Conservation (phyloP, 441 rosid species). For the Geranium incanum region DNA sequence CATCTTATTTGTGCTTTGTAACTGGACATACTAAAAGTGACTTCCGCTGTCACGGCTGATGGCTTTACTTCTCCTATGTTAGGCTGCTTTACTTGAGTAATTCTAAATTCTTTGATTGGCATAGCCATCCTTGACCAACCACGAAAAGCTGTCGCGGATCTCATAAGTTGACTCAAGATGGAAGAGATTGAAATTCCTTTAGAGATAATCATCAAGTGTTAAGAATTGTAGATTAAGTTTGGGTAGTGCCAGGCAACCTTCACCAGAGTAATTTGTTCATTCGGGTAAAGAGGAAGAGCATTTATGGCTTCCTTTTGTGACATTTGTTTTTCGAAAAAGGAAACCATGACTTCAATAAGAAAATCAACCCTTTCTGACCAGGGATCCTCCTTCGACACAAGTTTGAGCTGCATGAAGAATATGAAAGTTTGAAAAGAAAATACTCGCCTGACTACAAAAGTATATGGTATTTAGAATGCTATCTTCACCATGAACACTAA, state of each 20-base stretch:
- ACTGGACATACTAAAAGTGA: constrained; percentile 85
- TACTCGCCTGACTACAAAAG: not conserved
- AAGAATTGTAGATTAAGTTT: constrained; percentile 93
- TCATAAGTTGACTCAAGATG: constrained; percentile 98
- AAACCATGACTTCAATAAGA: constrained; percentile 86
- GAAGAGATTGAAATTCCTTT: constrained; percentile 91
- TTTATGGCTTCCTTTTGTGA: constrained; percentile 98
- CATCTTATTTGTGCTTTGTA: constrained; percentile 80
- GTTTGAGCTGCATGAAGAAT: constrained; percentile 63
- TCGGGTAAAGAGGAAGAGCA: constrained; percentile 96
- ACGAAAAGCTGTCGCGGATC: constrained; percentile 95
- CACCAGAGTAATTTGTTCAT: constrained; percentile 98
- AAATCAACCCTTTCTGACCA: constrained; percentile 88
- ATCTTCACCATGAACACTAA: not conserved
- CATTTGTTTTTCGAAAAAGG: constrained; percentile 84
- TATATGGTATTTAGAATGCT: not conserved
- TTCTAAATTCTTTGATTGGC: constrained; percentile 69
- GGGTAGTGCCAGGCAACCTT: constrained; percentile 98
- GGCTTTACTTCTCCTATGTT: constrained; percentile 99
- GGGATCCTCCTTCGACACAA: constrained; percentile 68
- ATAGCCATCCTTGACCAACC: constrained; percentile 99
- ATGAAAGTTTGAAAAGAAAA: constrained; percentile 7
- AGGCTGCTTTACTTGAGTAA: constrained; percentile 82
- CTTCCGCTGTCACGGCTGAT: constrained; percentile 74
- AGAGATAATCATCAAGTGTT: constrained; percentile 94